These are phyloP conservation scores for Termitomyces sp. DNA, from an alignment of 768 basidiomycete genomes.

Conservation along the genomic window DNA sequence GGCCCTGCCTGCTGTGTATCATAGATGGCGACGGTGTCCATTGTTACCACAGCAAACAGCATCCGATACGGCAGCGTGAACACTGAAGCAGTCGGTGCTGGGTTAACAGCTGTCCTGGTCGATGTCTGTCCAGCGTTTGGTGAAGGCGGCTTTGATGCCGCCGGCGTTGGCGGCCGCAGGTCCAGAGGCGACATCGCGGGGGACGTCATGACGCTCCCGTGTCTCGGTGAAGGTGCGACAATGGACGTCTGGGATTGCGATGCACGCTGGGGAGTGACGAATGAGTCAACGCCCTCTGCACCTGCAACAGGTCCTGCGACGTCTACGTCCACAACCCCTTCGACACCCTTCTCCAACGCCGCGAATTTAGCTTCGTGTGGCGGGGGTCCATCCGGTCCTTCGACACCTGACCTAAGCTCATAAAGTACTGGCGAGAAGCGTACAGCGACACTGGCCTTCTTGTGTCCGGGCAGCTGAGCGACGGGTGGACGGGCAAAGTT, in stretches of 20 bases:
- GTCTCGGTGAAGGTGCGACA: conserved; percentile 45
- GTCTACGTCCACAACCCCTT: conserved; percentile 58
- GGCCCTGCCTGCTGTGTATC: conserved; percentile 96
- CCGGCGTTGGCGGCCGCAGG: conserved; percentile 56
- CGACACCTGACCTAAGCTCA: conserved; percentile 69
- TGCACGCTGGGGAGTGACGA: conserved; percentile 28
- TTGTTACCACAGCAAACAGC: conserved; percentile 93
- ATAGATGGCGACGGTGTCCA: conserved; percentile 92
- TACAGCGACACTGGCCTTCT: conserved; percentile 92
- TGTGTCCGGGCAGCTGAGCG: conserved; percentile 93
- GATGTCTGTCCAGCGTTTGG: conserved; percentile 31
- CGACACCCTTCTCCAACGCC: conserved; percentile 60
- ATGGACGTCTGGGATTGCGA: conserved; percentile 26
- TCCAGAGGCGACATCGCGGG: conserved; percentile 54
- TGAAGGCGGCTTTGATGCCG: conserved; percentile 48
- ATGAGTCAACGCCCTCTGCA: conserved; percentile 13
- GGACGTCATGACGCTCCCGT: conserved; percentile 30
- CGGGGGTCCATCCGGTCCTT: conserved; percentile 18
- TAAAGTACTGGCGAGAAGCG: conserved; percentile 91
- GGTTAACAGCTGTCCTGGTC: neutral
- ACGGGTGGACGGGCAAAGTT: conserved; percentile 92
- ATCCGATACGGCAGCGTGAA: conserved; percentile 92
- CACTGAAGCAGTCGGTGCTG: conserved; percentile 46
- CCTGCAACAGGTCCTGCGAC: conserved; percentile 36
- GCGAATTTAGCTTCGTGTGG: conserved; percentile 37